phyloP scores from a whole-genome alignment of 768 basidiomycete genomes.

The Rhodotorula taiwanensis region DNA sequence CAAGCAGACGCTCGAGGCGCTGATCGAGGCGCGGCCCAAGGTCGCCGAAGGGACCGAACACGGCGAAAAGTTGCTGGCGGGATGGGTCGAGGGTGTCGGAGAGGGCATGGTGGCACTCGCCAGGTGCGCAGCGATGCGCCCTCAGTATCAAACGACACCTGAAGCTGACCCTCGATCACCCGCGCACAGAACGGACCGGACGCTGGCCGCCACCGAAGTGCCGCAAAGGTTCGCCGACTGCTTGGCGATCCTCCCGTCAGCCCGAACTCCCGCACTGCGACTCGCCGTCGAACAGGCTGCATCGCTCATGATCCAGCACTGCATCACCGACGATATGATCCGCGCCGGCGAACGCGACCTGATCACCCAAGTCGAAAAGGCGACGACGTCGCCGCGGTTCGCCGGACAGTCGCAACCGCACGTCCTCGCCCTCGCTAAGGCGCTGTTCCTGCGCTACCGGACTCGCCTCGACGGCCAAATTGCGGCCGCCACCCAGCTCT shows the following conservation, averaged over 20 bases:
- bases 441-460: constrained; percentile 60
- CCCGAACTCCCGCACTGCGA: constrained; percentile 30
- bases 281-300: constrained; percentile 53
- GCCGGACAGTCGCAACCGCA: constrained; percentile 67
- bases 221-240: constrained; percentile 21
- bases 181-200: no score
- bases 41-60: constrained; percentile 45
- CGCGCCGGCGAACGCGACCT: constrained; percentile 50
- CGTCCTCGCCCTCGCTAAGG: constrained; percentile 63
- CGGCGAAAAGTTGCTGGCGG: constrained; percentile 61
- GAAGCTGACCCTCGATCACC: neutral
- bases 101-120: constrained; percentile 63
- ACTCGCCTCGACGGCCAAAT: constrained; percentile 19
- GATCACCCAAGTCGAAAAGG: constrained; percentile 58
- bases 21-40: constrained; percentile 53
- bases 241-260: constrained; percentile 21
- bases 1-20: constrained; percentile 57
- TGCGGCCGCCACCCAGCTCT: constrained; percentile 42
- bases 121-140: no score
- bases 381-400: constrained; percentile 65
- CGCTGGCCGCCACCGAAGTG: no score
- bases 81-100: constrained; percentile 73
- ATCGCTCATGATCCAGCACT: constrained; percentile 56
- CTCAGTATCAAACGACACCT: constrained; percentile 2
- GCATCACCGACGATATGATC: constrained; percentile 63